Percentiles rank a stretch among this genome's conserved stretches.
Conservation (phyloP, 2,329 filamentous ascomycete genomes). For the Curvularia lunata region DNA sequence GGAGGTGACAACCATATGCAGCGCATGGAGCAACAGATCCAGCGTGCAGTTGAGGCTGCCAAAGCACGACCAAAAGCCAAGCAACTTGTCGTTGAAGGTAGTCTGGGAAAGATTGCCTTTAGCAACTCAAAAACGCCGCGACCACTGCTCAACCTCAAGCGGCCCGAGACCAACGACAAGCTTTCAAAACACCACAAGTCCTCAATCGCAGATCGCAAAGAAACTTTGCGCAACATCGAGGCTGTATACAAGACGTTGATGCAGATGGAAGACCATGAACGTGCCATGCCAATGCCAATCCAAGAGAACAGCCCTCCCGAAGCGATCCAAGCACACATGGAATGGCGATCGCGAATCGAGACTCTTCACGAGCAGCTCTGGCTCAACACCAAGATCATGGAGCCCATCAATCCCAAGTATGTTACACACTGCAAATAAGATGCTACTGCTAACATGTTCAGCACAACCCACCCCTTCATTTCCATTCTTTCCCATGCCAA, state of each 20-base stretch:
- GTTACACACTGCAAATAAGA: constrained; percentile 21
- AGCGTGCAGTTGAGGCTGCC: constrained; percentile 93
- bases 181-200: constrained; percentile 52
- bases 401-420: constrained; percentile 72
- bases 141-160: constrained; percentile 93
- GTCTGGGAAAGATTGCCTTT: constrained; percentile 96
- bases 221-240: constrained; percentile 84
- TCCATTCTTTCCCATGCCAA: constrained; percentile 93
- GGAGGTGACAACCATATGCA: constrained; percentile 97
- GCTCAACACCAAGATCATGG: constrained; percentile 87
- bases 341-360: constrained; percentile 76
- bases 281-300: constrained; percentile 73
- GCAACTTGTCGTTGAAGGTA: constrained; percentile 94
- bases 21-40: constrained; percentile 98
- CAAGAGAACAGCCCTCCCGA: constrained; percentile 70
- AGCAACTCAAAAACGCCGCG: constrained; percentile 98
- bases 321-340: constrained; percentile 73
- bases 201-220: constrained; percentile 76
- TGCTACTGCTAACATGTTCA: constrained; percentile 42
- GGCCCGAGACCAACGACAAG: constrained; percentile 69
- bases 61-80: constrained; percentile 98
- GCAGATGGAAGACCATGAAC: constrained; percentile 91
- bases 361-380: constrained; percentile 82
- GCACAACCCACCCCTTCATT: constrained; percentile 85
- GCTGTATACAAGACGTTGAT: constrained; percentile 86